These are phyloP conservation scores for Xylariaceae sp. DNA, from an alignment of 2,329 filamentous ascomycete species.

Conservation along the genomic window DNA sequence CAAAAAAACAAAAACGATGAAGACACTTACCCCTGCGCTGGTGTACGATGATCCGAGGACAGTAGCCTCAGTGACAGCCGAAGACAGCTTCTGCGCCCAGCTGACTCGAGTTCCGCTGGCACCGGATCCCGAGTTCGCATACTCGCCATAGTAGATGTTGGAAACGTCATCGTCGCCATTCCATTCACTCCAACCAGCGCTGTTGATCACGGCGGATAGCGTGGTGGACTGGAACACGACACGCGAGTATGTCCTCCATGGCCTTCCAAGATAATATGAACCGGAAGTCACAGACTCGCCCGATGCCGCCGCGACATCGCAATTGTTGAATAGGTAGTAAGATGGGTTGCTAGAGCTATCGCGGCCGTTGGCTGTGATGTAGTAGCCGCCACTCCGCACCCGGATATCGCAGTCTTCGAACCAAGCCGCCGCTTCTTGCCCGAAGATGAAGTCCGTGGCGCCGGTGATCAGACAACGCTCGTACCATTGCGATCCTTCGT, in stretches of 20 bases:
- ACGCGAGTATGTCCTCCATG: conserved; percentile 45
- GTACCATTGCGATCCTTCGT: conserved; percentile 48
- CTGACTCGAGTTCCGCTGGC: conserved; percentile 51
- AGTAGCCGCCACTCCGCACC: conserved; percentile 37
- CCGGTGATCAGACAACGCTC: conserved; percentile 43
- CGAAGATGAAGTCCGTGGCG: conserved; percentile 51
- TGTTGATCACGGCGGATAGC: conserved; percentile 56
- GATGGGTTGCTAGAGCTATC: conserved; percentile 34
- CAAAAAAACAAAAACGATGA: neutral
- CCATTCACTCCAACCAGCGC: conserved; percentile 59
- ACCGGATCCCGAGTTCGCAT: conserved; percentile 56
- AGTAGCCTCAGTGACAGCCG: conserved; percentile 33
- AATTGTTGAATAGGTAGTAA: conserved; percentile 47
- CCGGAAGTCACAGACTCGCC: conserved; percentile 38
- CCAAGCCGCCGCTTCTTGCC: conserved; percentile 42
- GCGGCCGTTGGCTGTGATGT: conserved; percentile 45
- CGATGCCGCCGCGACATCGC: conserved; percentile 39
- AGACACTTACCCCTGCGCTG: conserved; percentile 21
- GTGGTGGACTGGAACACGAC: conserved; percentile 49
- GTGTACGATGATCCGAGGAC: conserved; percentile 26
- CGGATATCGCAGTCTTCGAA: conserved; percentile 43
- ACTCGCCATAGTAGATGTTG: conserved; percentile 58
- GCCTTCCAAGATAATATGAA: conserved; percentile 47
- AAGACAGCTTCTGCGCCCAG: conserved; percentile 36
- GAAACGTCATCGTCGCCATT: conserved; percentile 47